Percentiles rank a stretch among this genome's conserved stretches.
phyloP scores from a whole-genome alignment of 768 basidiomycete species.

The Mycena maculata region DNA sequence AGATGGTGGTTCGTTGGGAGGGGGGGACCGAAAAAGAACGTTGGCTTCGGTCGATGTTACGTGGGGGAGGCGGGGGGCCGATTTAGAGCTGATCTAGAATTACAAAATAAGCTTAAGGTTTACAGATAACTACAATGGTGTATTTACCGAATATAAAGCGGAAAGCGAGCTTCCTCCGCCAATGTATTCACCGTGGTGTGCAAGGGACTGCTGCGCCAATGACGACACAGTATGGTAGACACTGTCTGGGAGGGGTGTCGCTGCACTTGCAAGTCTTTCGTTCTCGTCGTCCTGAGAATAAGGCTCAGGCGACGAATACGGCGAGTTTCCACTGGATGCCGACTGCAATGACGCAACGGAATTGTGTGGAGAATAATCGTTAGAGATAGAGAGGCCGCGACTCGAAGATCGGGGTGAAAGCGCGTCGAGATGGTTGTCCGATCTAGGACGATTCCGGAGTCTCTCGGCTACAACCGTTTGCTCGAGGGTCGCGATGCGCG shows the following conservation, averaged over 20 bases:
- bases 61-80: conserved; percentile 51
- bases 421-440: conserved; percentile 27
- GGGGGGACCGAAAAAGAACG: conserved; percentile 20
- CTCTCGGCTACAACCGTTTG: conserved; percentile 39
- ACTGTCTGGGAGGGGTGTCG: conserved; percentile 43
- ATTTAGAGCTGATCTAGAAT: conserved; percentile 49
- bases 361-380: conserved; percentile 29
- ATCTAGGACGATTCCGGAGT: conserved; percentile 16
- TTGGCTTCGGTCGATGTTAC: conserved; percentile 54
- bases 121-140: not conserved
- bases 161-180: conserved; percentile 60
- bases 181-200: conserved; percentile 61
- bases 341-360: conserved; percentile 36
- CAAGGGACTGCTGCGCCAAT: conserved; percentile 57
- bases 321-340: conserved; percentile 30
- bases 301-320: conserved; percentile 36
- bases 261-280: conserved; percentile 25
- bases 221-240: conserved; percentile 54
- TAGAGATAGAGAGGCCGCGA: conserved; percentile 28
- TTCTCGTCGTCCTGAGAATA: conserved; percentile 32
- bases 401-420: conserved; percentile 35
- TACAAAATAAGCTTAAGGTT: conserved; percentile 13
- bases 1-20: conserved; percentile 19
- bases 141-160: conserved; percentile 58
- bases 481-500: conserved; percentile 44